These are phyloP conservation scores for Ophioceras dolichostomum DNA, from an alignment of 2,329 filamentous ascomycete species.

Conservation along the genomic window DNA sequence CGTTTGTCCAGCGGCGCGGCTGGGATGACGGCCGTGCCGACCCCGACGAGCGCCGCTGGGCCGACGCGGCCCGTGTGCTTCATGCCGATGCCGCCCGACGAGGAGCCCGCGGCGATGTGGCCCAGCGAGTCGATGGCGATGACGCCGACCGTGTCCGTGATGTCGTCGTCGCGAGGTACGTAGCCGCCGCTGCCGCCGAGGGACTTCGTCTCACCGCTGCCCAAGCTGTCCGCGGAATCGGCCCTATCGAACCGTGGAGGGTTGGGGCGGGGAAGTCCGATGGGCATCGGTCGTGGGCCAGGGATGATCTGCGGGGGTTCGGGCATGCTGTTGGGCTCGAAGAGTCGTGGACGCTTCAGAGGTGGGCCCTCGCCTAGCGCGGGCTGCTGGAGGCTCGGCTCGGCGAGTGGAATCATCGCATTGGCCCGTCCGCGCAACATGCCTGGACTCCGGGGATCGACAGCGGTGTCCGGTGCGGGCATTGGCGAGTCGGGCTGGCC, in stretches of 20 bases:
- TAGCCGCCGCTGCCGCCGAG: slow-evolving; percentile 5
- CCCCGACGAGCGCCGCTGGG: slow-evolving; percentile 82
- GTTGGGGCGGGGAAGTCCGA: too few species aligned
- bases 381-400: too few species aligned
- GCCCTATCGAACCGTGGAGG: slow-evolving; percentile 1
- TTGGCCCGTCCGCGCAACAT: not conserved
- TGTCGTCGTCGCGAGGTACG: slow-evolving; percentile 46
- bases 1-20: slow-evolving; percentile 57
- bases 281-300: too few species aligned
- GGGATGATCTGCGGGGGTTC: too few species aligned
- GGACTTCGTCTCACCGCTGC: slow-evolving; percentile 1
- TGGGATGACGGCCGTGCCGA: slow-evolving; percentile 85
- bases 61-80: slow-evolving; percentile 88
- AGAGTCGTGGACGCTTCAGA: not conserved
- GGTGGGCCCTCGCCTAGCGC: not conserved
- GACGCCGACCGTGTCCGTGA: slow-evolving; percentile 91
- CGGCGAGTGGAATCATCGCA: not conserved
- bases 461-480: not conserved
- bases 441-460: not conserved
- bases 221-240: not conserved
- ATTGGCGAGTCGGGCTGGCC: slow-evolving; percentile 47
- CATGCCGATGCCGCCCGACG: slow-evolving; percentile 96
- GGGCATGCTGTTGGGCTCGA: not conserved
- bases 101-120: slow-evolving; percentile 86
- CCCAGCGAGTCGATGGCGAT: slow-evolving; percentile 83